Base-by-base conservation (phyloP, 2,329 filamentous ascomycete genomes). In the Xylaria polymorpha region DNA sequence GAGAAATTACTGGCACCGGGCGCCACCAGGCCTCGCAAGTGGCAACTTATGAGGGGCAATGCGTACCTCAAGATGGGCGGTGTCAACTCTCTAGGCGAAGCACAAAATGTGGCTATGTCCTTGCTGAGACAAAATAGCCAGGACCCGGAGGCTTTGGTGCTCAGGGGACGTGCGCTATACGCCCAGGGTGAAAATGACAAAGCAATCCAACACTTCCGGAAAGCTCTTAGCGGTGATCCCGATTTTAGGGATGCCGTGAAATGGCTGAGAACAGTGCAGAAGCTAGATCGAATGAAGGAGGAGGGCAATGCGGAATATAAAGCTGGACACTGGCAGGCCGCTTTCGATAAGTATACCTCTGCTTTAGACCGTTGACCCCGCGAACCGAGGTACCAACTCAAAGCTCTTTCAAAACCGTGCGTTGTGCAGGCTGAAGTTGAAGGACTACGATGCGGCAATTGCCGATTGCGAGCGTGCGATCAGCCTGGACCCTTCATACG, bases 321-420 rank as follows among this genome's bases (percentile, higher is more conserved):
- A 85, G 87, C 90, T 63, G 92, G 92, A 70, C 88, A 90, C 67
- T 96, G 91, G 83, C 89, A 93, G 77, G 85, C 90, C 61, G 96
- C 96, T 35, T 90, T 97, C 66, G 90, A 94, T 66, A 91, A 94
- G 74, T 99, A 98, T 82, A 90, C 90, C 2, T 85, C 91, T 70
- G 95, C 95, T 53, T 85, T 99, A 41, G 90, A 91, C 57, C 57
- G 89, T 99, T 57, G 96, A 99, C 80, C 92, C 94, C 0, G 80
- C 86, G 64, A 98, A 98, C 86, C 93, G 93, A 82, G 91, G 92
- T 76, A 97, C 93, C 75, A 98, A 98, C 81, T 92, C 95, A 22
- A 98, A 98, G 85, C 89, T 98, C 58, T 86, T 97, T 60, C 94
- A 97, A 81, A 99, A 99, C 85, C 88, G 96, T 70, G 96, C 96